phyloP scores from a whole-genome alignment of 2,329 filamentous ascomycete genomes.

The Sclerotiophoma versabilis region DNA sequence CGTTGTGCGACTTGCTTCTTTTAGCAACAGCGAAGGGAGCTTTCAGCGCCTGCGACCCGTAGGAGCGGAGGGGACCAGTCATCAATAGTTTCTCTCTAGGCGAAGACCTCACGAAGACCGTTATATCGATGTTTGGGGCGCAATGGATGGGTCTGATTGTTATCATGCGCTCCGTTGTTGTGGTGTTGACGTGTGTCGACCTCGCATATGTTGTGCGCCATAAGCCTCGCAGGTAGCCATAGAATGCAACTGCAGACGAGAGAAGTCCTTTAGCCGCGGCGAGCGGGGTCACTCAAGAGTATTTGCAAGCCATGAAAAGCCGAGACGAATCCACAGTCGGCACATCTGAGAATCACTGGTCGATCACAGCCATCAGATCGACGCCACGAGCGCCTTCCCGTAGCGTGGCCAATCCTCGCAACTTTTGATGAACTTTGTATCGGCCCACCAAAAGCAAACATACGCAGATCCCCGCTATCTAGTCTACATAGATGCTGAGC shows the following conservation, averaged over 20 bases:
- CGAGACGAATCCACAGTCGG: not conserved
- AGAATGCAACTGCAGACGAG: slow-evolving; percentile 18
- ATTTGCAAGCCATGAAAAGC: slow-evolving; percentile 5
- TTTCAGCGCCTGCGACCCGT: not conserved
- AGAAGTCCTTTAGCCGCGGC: slow-evolving; percentile 8
- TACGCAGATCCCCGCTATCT: slow-evolving; percentile 10
- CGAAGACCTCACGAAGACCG: not conserved
- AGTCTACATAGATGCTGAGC: slow-evolving; percentile 3
- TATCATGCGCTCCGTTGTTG: slow-evolving; percentile 8
- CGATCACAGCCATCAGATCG: slow-evolving; percentile 26
- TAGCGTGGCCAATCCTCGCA: slow-evolving; percentile 19
- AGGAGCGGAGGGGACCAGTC: not conserved
- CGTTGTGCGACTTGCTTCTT: slow-evolving; percentile 16
- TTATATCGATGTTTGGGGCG: slow-evolving; percentile 12
- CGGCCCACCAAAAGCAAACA: slow-evolving; percentile 12
- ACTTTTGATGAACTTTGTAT: slow-evolving; percentile 5
- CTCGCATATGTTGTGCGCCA: slow-evolving; percentile 7
- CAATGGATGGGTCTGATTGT: not conserved
- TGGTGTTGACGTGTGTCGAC: slow-evolving; percentile 13
- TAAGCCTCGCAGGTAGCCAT: slow-evolving; percentile 14
- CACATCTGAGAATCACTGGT: slow-evolving; percentile 12
- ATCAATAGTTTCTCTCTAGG: not conserved
- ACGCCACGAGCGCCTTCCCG: slow-evolving; percentile 24
- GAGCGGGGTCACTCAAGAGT: slow-evolving; percentile 5
- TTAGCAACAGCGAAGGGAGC: slow-evolving; percentile 6